phyloP scores from a whole-genome alignment of 2,329 filamentous ascomycete species.

The Metarhizium sp. region DNA sequence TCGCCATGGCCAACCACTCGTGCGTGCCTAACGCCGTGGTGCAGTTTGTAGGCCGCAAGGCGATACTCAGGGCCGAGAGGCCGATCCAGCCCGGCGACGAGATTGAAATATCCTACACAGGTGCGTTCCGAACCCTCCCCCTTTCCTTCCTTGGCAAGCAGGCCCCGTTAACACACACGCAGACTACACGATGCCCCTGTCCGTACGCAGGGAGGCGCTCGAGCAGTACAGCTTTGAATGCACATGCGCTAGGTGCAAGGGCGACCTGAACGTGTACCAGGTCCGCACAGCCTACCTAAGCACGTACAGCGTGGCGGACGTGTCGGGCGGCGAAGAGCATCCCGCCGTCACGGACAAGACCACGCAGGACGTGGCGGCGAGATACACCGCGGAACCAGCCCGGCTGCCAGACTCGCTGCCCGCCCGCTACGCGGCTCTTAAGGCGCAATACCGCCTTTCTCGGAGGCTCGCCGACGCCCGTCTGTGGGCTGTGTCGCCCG shows the following conservation, averaged over 20 bases:
- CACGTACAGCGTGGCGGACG: conserved; percentile 31
- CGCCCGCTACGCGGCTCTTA: conserved; percentile 14
- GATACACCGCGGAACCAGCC: neutral
- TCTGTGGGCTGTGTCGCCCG: conserved; percentile 40
- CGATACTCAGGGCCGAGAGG: conserved; percentile 39
- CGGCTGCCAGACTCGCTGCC: conserved; percentile 14
- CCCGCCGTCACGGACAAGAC: conserved; percentile 13
- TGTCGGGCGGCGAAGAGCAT: conserved; percentile 18
- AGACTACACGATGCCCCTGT: conserved; percentile 40
- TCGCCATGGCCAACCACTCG: conserved; percentile 55
- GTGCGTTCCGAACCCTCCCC: conserved; percentile 25
- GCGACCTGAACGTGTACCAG: conserved; percentile 45
- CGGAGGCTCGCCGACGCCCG: conserved; percentile 14
- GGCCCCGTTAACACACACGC: neutral
- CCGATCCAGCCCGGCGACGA: conserved; percentile 43
- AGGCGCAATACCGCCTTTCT: conserved; percentile 11
- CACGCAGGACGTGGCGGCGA: conserved; percentile 7
- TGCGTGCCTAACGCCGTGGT: conserved; percentile 52
- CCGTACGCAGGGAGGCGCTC: conserved; percentile 33
- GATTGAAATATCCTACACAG: conserved; percentile 53
- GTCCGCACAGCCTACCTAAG: conserved; percentile 33
- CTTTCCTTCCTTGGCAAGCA: too few species aligned
- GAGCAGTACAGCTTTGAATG: conserved; percentile 44
- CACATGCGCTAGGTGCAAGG: conserved; percentile 36
- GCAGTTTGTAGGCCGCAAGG: conserved; percentile 41